These are phyloP conservation scores for Calonectria pseudoreteaudii DNA, from an alignment of 2,329 filamentous ascomycete species.

Conservation along the genomic window DNA sequence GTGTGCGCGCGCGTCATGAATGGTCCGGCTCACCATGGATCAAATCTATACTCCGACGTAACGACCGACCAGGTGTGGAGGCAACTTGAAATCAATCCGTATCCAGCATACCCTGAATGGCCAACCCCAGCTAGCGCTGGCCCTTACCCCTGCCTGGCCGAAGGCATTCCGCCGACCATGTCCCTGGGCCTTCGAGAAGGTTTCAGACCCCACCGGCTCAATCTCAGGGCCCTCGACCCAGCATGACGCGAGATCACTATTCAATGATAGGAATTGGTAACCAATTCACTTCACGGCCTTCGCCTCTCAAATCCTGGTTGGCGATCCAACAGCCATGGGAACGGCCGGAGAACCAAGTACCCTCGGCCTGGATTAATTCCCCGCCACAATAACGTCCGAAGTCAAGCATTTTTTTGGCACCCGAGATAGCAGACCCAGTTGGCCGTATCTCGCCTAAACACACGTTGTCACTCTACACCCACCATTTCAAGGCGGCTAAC, in stretches of 20 bases:
- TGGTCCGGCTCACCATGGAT: constrained; percentile 40
- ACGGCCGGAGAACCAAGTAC: constrained; percentile 14
- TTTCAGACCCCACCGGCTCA: constrained; percentile 40
- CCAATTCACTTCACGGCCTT: constrained; percentile 30
- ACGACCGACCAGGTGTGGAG: constrained; percentile 32
- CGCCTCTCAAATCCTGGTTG: constrained; percentile 39
- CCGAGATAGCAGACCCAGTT: constrained; percentile 9
- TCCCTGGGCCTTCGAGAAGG: constrained; percentile 47
- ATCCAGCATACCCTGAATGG: constrained; percentile 29
- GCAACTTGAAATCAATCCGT: constrained; percentile 40
- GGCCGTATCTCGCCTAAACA: constrained; percentile 1
- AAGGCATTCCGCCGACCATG: constrained; percentile 46
- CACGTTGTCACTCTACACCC: constrained; percentile 9
- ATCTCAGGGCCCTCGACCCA: constrained; percentile 31
- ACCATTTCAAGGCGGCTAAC: not conserved
- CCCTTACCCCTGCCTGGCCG: constrained; percentile 32
- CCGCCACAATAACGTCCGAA: constrained; percentile 11
- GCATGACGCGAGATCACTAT: constrained; percentile 44
- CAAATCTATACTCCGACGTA: constrained; percentile 36
- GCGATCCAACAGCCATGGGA: constrained; percentile 36
- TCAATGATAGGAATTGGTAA: constrained; percentile 40
- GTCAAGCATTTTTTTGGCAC: constrained; percentile 3
- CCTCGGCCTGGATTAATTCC: constrained; percentile 30
- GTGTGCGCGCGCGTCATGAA: constrained; percentile 27
- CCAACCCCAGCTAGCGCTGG: constrained; percentile 34